These are phyloP conservation scores for Apostasia ramifera DNA, from an alignment of 106 monocot species.

Conservation along the genomic window DNA sequence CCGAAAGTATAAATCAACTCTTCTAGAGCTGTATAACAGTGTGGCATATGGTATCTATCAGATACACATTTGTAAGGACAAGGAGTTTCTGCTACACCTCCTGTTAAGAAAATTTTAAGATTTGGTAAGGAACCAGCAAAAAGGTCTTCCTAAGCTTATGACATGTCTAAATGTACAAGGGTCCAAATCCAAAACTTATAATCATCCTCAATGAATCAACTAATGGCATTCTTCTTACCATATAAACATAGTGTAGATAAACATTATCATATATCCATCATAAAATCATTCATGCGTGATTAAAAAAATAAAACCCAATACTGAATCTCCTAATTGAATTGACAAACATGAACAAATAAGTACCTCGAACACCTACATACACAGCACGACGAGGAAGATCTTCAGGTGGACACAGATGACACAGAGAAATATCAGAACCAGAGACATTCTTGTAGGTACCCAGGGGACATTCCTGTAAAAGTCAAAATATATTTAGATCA, in stretches of 20 bases:
- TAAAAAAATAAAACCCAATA: too few species aligned
- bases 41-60: slow-evolving; percentile 95
- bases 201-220: too few species aligned
- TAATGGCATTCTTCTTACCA: too few species aligned
- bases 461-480: slow-evolving; percentile 82
- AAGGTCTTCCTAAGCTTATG: too few species aligned
- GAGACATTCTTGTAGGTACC: slow-evolving; percentile 93
- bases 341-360: background rate
- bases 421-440: slow-evolving; percentile 72
- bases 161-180: too few species aligned
- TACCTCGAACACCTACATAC: slow-evolving; percentile 81
- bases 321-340: too few species aligned
- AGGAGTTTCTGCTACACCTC: slow-evolving; percentile 78
- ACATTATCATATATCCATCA: too few species aligned
- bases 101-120: slow-evolving; percentile 24
- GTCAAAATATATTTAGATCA: slow-evolving; percentile 3
- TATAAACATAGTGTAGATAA: too few species aligned
- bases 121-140: background rate
- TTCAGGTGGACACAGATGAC: slow-evolving; percentile 56
- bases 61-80: slow-evolving; percentile 91
- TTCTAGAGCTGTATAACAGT: slow-evolving; percentile 94
- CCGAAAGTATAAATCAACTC: slow-evolving; percentile 98
- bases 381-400: slow-evolving; percentile 83
- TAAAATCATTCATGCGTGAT: too few species aligned
- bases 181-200: too few species aligned